A percentile compares a stretch with the other conserved stretches of the same genome.
Conservation (phyloP, 2,329 filamentous ascomycete genomes). For the Cercospora sp. region DNA sequence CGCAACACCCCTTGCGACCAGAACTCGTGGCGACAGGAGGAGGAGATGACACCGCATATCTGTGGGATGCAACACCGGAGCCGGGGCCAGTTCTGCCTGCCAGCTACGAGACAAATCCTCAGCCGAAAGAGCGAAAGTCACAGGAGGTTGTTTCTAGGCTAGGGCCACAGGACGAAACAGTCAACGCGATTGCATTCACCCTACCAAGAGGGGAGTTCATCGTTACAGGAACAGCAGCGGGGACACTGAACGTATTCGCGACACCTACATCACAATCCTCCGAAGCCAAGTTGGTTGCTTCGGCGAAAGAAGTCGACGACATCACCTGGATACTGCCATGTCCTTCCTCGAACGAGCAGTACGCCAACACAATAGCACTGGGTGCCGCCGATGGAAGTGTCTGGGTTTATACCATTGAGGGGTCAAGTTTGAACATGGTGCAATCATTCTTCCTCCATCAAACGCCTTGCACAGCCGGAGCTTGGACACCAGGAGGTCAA, state of each 20-base stretch:
- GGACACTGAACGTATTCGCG: slow-evolving; percentile 64
- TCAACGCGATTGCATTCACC: slow-evolving; percentile 84
- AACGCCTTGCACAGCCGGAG: slow-evolving; percentile 78
- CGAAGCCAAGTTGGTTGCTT: slow-evolving; percentile 62
- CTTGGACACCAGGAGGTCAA: slow-evolving; percentile 85
- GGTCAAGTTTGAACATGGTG: slow-evolving; percentile 73
- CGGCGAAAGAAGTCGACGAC: slow-evolving; percentile 87
- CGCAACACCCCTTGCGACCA: slow-evolving; percentile 79
- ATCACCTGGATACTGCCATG: slow-evolving; percentile 86
- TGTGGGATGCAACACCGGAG: slow-evolving; percentile 73
- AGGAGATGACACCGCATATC: slow-evolving; percentile 79
- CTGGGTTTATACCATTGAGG: slow-evolving; percentile 90
- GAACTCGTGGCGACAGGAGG: slow-evolving; percentile 85
- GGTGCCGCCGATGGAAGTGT: slow-evolving; percentile 89
- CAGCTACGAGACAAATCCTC: slow-evolving; percentile 69
- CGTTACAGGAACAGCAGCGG: slow-evolving; percentile 85
- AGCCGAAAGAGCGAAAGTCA: slow-evolving; percentile 57
- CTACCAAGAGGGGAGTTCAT: slow-evolving; percentile 79
- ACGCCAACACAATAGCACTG: slow-evolving; percentile 80
- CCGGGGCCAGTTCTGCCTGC: slow-evolving; percentile 66
- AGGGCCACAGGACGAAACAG: slow-evolving; percentile 87
- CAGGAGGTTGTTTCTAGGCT: slow-evolving; percentile 70
- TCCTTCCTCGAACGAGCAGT: slow-evolving; percentile 58
- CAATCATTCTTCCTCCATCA: slow-evolving; percentile 94
- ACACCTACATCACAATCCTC: slow-evolving; percentile 31